These are phyloP conservation scores for Volvariella volvacea DNA, from an alignment of 1,284 basidiomycete genomes.

Conservation along the genomic window DNA sequence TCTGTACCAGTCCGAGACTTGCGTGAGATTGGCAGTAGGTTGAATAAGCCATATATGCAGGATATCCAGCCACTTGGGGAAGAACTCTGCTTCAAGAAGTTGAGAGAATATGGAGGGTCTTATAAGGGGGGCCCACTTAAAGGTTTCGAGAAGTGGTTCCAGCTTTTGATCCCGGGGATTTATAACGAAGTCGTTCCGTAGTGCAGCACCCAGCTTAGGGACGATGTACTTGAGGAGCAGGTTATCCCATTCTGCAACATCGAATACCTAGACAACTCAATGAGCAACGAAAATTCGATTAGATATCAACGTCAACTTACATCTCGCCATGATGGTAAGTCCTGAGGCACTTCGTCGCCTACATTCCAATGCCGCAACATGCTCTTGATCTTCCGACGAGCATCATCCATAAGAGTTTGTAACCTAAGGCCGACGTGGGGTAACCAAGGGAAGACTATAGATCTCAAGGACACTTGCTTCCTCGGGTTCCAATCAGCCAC, in stretches of 20 bases:
- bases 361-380: conserved; percentile 75
- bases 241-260: conserved; percentile 81
- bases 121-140: conserved; percentile 74
- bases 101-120: conserved; percentile 74
- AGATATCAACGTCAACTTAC: conserved; percentile 37
- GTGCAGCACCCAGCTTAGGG: conserved; percentile 75
- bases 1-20: conserved; percentile 88
- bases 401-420: conserved; percentile 78
- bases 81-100: conserved; percentile 85
- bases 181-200: conserved; percentile 81
- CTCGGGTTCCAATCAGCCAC: conserved; percentile 81
- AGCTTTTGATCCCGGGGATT: conserved; percentile 88
- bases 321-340: conserved; percentile 75
- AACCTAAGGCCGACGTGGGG: conserved; percentile 78
- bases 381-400: conserved; percentile 78
- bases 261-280: conserved; percentile 52
- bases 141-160: conserved; percentile 70
- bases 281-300: conserved; percentile 8
- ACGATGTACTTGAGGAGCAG: conserved; percentile 88
- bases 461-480: conserved; percentile 56
- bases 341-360: conserved; percentile 69
- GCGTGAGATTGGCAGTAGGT: conserved; percentile 76
- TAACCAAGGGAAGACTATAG: conserved; percentile 94
- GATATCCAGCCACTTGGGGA: conserved; percentile 94
- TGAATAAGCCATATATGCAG: conserved; percentile 88